Evolutionary conservation across 805 yeast species (phyloP), one percentile per base, ranked within the genome.

Genomic region (Ogataea henricii): DNA sequence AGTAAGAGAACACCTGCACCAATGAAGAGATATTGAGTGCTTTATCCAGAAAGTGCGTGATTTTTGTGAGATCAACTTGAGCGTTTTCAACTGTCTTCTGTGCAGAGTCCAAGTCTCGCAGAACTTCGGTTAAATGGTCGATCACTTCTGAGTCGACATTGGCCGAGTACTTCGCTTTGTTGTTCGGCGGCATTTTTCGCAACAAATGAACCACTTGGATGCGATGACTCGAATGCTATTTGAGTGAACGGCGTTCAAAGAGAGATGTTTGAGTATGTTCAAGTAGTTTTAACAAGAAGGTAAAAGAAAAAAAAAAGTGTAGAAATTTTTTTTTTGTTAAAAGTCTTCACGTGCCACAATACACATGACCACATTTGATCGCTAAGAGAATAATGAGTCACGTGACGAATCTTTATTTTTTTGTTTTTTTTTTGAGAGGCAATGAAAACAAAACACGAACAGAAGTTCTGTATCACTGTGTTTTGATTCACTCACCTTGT

Each of bases 1-100:
- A 72, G 51, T 67, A 67, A 5, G 76, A 65, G 71, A 81, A 76
- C 17, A 65, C 56, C 21, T 64, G 65, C n/a, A 73, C 56, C n/a
- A 74, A 45, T 36, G 68, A 66, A 9, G 57, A 46, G n/a, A 59
- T 26, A 34, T 72, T 64, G 18, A 54, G 62, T 13, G 60, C 56
- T 33, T 50, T 54, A 6, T 56, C 66, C 41, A 72, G 62, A 52
- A 72, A 67, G 26, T 51, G 40, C 32, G 52, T 46, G 14, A 74
- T 42, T 7, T 46, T 36, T 6, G 46, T 33, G 20, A 58, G 40
- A 44, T 48, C 49, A 23, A 14, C 30, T 12, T n/a, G n/a, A n/a
- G 36, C 55, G 66, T 33, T 64, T 63, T 49, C 70, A n/a, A 66
- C 38, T 46, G 56, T 47, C 47, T 50, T 40, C 6, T 49, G 43